Conservation (phyloP, 495 filamentous ascomycete genomes). For the Trichocladium antarcticum region DNA sequence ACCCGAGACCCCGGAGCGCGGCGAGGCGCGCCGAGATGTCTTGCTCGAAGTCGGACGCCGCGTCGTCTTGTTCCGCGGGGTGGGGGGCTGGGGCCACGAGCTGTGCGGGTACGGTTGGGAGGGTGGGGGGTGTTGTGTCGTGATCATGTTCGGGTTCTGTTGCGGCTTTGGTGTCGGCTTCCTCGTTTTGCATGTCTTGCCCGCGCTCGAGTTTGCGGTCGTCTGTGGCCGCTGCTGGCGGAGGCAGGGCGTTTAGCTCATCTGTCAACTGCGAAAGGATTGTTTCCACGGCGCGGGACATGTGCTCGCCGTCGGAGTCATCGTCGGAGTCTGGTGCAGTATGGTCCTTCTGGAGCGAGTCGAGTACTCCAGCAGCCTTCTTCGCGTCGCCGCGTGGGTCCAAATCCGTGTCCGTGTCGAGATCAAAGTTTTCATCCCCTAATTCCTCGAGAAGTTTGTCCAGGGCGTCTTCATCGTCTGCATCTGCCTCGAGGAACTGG, state of each 20-base stretch:
- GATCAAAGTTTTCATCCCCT: conserved; percentile 10
- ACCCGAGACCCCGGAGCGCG: conserved; percentile 26
- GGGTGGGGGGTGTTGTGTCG: conserved; percentile 11
- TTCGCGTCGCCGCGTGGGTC: conserved; percentile 16
- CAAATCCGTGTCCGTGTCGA: conserved; percentile 9
- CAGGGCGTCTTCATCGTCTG: conserved; percentile 4
- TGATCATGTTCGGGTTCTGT: background rate
- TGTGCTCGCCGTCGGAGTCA: conserved; percentile 35
- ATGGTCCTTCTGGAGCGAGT: background rate
- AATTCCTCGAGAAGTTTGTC: conserved; percentile 9
- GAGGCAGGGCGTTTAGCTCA: conserved; percentile 20
- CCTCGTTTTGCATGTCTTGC: background rate
- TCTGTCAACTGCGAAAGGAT: conserved; percentile 30
- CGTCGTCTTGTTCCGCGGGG: background rate
- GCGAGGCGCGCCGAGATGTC: conserved; percentile 33
- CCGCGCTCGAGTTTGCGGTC: conserved; percentile 2
- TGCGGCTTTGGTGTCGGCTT: background rate
- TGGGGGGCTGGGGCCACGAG: conserved; percentile 17
- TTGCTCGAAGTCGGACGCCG: conserved; percentile 23
- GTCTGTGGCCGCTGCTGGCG: background rate
- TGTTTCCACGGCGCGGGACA: conserved; percentile 25
- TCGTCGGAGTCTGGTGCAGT: conserved; percentile 8
- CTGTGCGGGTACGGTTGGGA: conserved; percentile 30
- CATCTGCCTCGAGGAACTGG: background rate
- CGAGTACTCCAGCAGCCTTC: conserved; percentile 22